These are phyloP conservation scores for Raphidocelis subcapitata DNA, from an alignment of 139 green algal genomes.

Conservation along the genomic window DNA sequence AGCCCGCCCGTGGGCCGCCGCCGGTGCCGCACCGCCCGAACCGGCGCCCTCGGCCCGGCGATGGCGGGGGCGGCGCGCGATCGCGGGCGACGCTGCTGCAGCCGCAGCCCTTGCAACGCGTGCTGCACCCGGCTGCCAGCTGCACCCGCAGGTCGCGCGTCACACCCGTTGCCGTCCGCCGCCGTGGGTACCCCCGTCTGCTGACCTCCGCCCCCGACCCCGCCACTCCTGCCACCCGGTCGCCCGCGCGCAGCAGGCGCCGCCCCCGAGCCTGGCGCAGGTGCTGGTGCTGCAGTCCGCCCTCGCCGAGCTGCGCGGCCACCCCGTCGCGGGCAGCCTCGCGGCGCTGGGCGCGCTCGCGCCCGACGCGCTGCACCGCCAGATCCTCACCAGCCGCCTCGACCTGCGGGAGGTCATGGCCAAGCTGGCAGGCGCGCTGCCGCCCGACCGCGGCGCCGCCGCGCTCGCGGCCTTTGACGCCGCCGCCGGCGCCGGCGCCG, in stretches of 20 bases:
- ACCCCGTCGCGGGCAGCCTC: slow-evolving; percentile 33
- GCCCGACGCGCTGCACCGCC: slow-evolving; percentile 35
- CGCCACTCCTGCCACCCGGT: no score
- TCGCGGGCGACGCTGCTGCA: no score
- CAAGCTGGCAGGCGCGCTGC: neutral
- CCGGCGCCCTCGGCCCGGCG: no score
- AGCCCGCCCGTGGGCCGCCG: no score
- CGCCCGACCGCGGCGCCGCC: neutral
- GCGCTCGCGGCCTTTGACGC: neutral
- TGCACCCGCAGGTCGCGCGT: no score
- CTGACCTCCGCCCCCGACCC: no score
- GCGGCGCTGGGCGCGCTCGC: slow-evolving; percentile 35
- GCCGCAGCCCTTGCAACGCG: no score
- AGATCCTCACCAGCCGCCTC: slow-evolving; percentile 23
- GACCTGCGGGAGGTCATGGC: slow-evolving; percentile 25
- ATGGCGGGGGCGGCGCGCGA: no score
- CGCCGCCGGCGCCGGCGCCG: neutral
- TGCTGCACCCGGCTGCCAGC: no score
- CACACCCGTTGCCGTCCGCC: no score
- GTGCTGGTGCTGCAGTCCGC: slow-evolving; percentile 17
- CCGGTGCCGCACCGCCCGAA: no score
- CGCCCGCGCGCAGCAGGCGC: neutral
- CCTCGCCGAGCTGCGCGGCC: slow-evolving; percentile 5
- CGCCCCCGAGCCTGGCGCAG: slow-evolving; percentile 11
- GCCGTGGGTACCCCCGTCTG: no score